Base-by-base conservation (phyloP, 225 moss, liverwort and hornwort genomes). In the Straminergon stramineum region DNA sequence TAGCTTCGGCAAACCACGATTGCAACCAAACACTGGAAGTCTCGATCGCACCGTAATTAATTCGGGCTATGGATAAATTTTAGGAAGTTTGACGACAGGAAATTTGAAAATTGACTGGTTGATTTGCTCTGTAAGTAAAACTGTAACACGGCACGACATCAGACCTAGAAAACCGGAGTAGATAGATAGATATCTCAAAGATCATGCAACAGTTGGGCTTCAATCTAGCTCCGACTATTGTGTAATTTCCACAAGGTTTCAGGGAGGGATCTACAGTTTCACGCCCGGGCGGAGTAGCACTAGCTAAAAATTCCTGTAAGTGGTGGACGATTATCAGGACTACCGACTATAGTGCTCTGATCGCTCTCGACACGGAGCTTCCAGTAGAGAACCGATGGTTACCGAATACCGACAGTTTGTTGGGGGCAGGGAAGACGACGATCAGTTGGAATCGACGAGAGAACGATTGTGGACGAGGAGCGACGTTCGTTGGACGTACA, bases 401-500 rank as follows among this genome's bases (percentile, higher is more conserved):
- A 69, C 84, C 84, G 84, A 84, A 1, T 69, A 69, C 84, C 84
- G 84, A 84, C 84, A 19, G 75, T 41, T 19, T 21, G 13, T 26
- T 10, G n/a, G 24, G 9, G 37, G 26, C n/a, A 39, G 7, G 18
- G 45, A 15, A 10, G 75, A 75, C 19, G 75, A 60, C 20, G 48
- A 7, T 31, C 57, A n/a, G 80, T 41, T 45, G 31, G 5, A 5
- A 14, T 17, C 32, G 78, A 87, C 87, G 80, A 64, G 37, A 63
- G n/a, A 80, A 37, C 68, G 15, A 24, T 2, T 1, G 24, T 63
- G 84, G 84, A 80, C 62, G 64, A 84, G 17, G 24, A n/a, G 23
- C 2, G 39, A 37, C 55, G 45, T 58, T 89, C 77, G 91, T 91
- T 69, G 74, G 89, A 89, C 91, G 91, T 91, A 91, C 91, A 91